Base-by-base conservation (phyloP, 2,329 filamentous ascomycete species). In the Verticillium zaregamsianum region DNA sequence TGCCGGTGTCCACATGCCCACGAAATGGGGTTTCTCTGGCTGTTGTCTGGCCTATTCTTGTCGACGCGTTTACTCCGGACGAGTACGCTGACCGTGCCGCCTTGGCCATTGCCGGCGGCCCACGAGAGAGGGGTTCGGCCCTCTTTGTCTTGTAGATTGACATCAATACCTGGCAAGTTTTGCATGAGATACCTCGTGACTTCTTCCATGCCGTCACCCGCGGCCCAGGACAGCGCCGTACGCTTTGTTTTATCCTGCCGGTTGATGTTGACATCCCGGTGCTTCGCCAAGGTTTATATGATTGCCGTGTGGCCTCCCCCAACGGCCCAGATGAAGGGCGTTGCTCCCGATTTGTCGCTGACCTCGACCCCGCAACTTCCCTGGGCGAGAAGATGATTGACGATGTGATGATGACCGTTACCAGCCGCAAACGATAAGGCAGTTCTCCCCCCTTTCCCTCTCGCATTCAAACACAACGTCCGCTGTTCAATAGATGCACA, bases 151-250 rank as follows among this genome's bases (percentile, higher is more conserved):
- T 57, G 60, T 1, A 70, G 39, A 59, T 76, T 71, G 31, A 66
- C 56, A 40, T 73, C 64, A 32, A 35, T 35, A 75, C 61, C 28
- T 62, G 39, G 8, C 66, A 54, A 12, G 69, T 55, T n/a, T 57
- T 63, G 15, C 75, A 62, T 15, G 75, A 62, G 25, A 64, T 32
- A 40, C 65, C 67, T 5, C 74, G 62, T 15, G 68, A 57, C 20
- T 67, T 63, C 33, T 35, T 61, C 59, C 54, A 65, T 65, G 8
- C 72, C 73, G 57, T 70, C 69, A 5, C 68, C 68, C 32, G 72
- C 71, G 2, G 73, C 73, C 72, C 72, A 75, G n/a, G 72, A 74
- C 32, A 75, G 55, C 5, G 70, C 67, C 55, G 71, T 73, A 61
- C 73, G 71, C 23, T 72, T 70, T 33, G 39, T 52, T 59, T 67